phyloP scores from a whole-genome alignment of 129 eudicot species.

The Pseudognaphalium luteoalbum region DNA sequence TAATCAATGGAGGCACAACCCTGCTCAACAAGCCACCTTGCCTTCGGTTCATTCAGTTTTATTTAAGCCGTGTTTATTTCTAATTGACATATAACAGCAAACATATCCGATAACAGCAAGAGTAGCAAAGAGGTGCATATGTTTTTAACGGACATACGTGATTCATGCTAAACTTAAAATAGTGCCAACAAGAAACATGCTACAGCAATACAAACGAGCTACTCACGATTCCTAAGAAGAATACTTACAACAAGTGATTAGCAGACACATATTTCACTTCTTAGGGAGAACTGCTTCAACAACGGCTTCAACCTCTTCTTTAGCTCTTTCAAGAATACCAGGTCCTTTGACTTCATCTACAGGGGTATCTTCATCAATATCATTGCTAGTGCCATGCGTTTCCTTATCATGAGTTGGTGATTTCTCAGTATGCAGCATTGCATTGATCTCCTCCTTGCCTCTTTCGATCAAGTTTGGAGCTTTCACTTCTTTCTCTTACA shows the following conservation, averaged over 20 bases:
- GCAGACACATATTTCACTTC: constrained; percentile 35
- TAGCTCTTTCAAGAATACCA: constrained; percentile 54
- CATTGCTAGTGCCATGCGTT: constrained; percentile 83
- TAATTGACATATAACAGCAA: background rate
- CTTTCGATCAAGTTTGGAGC: constrained; percentile 42
- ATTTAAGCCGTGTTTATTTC: background rate
- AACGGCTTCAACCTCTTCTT: constrained; percentile 87
- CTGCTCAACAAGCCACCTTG: background rate
- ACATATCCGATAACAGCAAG: background rate
- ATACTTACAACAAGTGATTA: constrained; percentile 14
- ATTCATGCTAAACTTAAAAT: background rate
- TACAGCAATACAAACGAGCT: background rate
- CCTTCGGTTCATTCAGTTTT: background rate
- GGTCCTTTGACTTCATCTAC: constrained; percentile 73
- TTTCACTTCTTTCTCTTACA: constrained; percentile 43
- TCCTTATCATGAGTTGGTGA: constrained; percentile 64
- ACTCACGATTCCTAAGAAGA: background rate
- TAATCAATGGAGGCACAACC: background rate
- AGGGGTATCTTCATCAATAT: constrained; percentile 68
- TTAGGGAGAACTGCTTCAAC: constrained; percentile 54
- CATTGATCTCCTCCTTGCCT: constrained; percentile 47
- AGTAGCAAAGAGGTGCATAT: background rate
- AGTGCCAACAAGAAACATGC: background rate
- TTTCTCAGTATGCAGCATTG: constrained; percentile 18
- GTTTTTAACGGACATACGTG: constrained; percentile 8